Evolutionary conservation across 1,284 basidiomycete genomes (phyloP), one percentile per base, ranked within the genome.

Genomic region (Heterobasidion parviporum): DNA sequence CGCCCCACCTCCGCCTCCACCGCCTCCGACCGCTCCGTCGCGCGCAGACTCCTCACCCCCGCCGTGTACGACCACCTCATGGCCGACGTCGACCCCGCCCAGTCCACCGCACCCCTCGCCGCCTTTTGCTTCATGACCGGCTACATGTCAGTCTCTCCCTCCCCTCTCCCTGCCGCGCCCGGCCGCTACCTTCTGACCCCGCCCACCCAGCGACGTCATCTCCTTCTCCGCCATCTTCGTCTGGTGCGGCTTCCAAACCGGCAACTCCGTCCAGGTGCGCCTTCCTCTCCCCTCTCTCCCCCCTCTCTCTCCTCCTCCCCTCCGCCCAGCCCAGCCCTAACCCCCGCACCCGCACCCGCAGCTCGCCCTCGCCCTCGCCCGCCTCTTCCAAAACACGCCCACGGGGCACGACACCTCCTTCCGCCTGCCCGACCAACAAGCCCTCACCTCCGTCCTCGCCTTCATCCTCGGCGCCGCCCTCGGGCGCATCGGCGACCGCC

Each of bases 241-340:
- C 20, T 94, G 91, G 91, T 89, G 87, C 66, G 89, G 87, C 1
- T 94, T 93, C 70, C 90, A 94, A 69, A 93, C 86, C 0, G 87
- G 86, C 38, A 88, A 88, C 64, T 81, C 82, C 55, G 74, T 81
- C 10, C 84, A 87, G 71, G 26, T 26, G 26, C 26, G 26, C 18
- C 18, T 18, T 18, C 18, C 18, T 83, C 81, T 60, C 44, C 18
- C 18, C 18, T 1, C 18, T 70, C 60, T 43, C 15, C 8, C 46
- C n/a, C 8, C n/a, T 46, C 41, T 33, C 34, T 33, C 47, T 49
- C 50, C 38, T 18, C 14, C 26, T 34, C 47, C 53, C 53, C 60
- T 52, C 16, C 38, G 48, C 33, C 50, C 47, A n/a, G n/a, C 35
- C 51, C 52, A 72, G 69, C 61, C 72, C 14, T 68, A 67, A 6